Percentiles rank a stretch among this genome's conserved stretches.
These are phyloP conservation scores for Dactylonectria macrodidyma DNA, from an alignment of 2,329 filamentous ascomycete genomes.

Conservation along the genomic window DNA sequence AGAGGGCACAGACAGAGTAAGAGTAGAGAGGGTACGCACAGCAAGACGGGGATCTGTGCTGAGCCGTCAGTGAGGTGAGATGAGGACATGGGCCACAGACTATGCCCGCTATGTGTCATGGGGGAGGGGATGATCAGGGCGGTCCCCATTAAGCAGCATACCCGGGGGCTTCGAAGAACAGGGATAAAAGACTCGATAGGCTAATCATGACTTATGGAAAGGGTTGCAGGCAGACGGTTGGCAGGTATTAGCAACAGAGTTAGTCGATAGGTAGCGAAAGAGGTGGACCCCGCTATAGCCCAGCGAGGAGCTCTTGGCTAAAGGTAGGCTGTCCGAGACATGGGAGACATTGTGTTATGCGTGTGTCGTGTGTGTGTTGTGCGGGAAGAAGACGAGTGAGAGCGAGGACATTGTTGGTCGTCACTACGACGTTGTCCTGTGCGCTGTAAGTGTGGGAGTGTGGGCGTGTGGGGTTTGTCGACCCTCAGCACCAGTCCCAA, in stretches of 20 bases:
- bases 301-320: background rate
- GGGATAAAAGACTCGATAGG: slow-evolving; percentile 1
- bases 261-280: background rate
- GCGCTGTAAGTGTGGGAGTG: background rate
- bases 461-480: background rate
- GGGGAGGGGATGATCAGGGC: slow-evolving; percentile 1
- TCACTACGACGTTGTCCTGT: background rate
- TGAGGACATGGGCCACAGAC: background rate
- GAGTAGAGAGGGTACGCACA: no score
- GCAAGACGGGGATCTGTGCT: background rate
- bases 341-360: background rate
- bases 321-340: background rate
- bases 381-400: background rate
- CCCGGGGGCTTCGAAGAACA: slow-evolving; percentile 13
- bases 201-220: slow-evolving; percentile 1
- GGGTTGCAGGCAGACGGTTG: background rate
- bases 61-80: background rate
- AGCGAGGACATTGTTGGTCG: background rate
- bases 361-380: background rate
- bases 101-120: background rate
- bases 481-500: background rate
- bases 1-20: background rate
- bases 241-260: background rate
- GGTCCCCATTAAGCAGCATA: background rate
- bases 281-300: background rate